Evolutionary conservation across 192 early-diverging fungal species (phyloP).

Genomic region (Coemansia sp.): DNA sequence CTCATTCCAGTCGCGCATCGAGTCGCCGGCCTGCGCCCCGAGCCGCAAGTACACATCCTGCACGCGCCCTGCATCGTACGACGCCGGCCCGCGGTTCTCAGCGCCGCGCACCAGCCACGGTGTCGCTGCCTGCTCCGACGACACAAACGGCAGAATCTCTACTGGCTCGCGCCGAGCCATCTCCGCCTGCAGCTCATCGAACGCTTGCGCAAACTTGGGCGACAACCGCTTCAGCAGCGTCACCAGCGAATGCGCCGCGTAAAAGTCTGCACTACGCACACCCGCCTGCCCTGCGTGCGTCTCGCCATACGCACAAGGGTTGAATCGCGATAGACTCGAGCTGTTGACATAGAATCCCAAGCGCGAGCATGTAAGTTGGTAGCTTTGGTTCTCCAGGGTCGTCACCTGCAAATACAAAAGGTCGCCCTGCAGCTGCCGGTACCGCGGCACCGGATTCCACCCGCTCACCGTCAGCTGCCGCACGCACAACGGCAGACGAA

Average conservation of each 20-base stretch:
- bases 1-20: constrained; percentile 94
- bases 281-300: constrained; percentile 32
- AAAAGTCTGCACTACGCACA: constrained; percentile 37
- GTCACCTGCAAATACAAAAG: constrained; percentile 85
- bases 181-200: constrained; percentile 65
- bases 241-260: constrained; percentile 64
- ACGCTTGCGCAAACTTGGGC: constrained; percentile 67
- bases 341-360: constrained; percentile 87
- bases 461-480: constrained; percentile 77
- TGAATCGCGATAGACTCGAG: constrained; percentile 71
- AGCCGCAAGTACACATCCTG: constrained; percentile 34
- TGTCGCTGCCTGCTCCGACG: constrained; percentile 62
- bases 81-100: constrained; percentile 24
- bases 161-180: constrained; percentile 63
- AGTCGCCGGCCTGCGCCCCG: constrained; percentile 31
- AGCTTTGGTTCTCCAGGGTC: constrained; percentile 80
- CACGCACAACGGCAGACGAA: constrained; percentile 62
- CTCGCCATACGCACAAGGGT: constrained; percentile 49
- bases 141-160: constrained; percentile 74
- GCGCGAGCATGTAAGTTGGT: constrained; percentile 83
- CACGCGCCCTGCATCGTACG: constrained; percentile 33
- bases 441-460: constrained; percentile 90
- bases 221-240: constrained; percentile 66
- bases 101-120: constrained; percentile 78
- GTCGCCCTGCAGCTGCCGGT: constrained; percentile 76